These are phyloP conservation scores for Blepharisma japonicum DNA, from an alignment of 73 alveolate genomes.

Conservation along the genomic window DNA sequence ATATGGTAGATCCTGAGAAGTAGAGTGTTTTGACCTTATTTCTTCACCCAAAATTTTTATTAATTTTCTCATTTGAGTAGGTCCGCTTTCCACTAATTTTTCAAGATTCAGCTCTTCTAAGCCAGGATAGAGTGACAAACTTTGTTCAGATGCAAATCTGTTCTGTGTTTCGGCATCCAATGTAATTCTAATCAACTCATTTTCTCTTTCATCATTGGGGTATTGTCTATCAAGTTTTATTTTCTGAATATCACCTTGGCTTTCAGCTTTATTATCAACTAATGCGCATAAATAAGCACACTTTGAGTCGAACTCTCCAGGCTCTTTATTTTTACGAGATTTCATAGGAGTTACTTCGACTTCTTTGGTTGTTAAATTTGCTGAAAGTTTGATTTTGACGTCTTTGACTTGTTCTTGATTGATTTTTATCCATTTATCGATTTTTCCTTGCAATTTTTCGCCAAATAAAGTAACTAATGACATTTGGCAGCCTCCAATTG, in stretches of 20 bases:
- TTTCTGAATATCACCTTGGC: neutral
- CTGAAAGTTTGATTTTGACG: neutral
- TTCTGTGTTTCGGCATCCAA: neutral
- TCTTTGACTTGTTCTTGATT: neutral
- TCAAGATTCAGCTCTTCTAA: slow-evolving; percentile 6
- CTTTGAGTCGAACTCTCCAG: neutral
- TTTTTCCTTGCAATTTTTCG: neutral
- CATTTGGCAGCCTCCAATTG: neutral
- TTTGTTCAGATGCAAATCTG: slow-evolving; percentile 3
- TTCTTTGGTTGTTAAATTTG: neutral
- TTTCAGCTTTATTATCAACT: neutral
- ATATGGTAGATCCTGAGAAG: neutral
- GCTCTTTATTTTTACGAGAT: neutral
- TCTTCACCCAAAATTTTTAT: slow-evolving; percentile 21
- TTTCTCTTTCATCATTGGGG: neutral
- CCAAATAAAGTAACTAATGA: neutral
- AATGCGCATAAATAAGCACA: neutral
- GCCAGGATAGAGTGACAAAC: neutral
- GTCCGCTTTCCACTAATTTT: neutral
- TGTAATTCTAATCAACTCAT: neutral
- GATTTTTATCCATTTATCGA: neutral
- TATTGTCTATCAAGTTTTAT: neutral
- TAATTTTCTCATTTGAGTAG: neutral
- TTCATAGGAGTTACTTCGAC: neutral
- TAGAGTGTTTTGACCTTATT: neutral